Evolutionary conservation across 257 asterid genomes (phyloP).

Genomic region (Solanum medicagineum): DNA sequence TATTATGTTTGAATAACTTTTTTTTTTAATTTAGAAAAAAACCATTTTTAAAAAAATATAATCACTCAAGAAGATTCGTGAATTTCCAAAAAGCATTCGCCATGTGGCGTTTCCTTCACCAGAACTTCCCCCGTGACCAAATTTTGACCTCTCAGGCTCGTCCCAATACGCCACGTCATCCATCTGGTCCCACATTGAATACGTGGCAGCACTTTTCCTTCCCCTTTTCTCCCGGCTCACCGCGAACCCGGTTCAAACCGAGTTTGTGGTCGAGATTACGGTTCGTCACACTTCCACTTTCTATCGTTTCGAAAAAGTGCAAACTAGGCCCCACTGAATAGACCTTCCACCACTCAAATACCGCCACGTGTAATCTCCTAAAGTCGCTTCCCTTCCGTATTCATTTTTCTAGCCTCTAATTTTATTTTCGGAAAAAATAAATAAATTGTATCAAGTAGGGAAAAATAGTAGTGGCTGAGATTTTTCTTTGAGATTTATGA

Average conservation of each 20-base stretch:
- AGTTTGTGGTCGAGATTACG: constrained; percentile 1
- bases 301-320: constrained; percentile 30
- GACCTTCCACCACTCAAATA: constrained; percentile 22
- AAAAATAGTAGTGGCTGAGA: constrained; percentile 67
- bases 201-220: not conserved
- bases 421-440: not conserved
- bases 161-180: not conserved
- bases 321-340: constrained; percentile 19
- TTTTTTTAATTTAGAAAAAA: not conserved
- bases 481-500: constrained; percentile 16
- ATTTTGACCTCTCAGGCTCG: not conserved
- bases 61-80: not conserved
- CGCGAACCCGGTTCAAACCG: not conserved
- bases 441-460: not conserved
- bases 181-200: not conserved
- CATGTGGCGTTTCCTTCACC: not conserved
- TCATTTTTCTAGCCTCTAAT: constrained; percentile 53
- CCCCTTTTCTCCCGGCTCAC: not conserved
- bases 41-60: not conserved
- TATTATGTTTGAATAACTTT: not conserved
- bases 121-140: not conserved
- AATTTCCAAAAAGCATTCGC: not conserved
- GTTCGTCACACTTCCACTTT: not conserved
- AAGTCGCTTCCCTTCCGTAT: constrained; percentile 7
- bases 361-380: constrained; percentile 35